phyloP scores from a whole-genome alignment of 352 stramenopile species.

The Phytopythium mirpurense region DNA sequence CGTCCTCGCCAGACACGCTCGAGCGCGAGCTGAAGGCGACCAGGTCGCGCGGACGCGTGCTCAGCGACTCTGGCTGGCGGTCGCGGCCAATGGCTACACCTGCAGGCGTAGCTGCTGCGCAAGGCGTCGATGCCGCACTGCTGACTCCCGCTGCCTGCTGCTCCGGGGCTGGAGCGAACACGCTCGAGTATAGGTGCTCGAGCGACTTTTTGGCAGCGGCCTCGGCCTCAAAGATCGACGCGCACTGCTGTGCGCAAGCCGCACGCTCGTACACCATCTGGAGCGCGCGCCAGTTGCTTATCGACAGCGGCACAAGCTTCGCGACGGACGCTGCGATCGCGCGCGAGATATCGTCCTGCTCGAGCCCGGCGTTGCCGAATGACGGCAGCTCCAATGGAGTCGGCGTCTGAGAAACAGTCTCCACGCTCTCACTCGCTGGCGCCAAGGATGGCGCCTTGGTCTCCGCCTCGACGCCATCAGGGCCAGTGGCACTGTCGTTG shows the following conservation, averaged over 20 bases:
- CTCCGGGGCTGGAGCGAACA: slow-evolving; percentile 29
- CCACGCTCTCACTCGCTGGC: background rate
- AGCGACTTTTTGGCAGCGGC: slow-evolving; percentile 29
- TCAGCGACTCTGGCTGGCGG: slow-evolving; percentile 23
- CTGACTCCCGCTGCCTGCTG: background rate
- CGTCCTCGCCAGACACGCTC: slow-evolving; percentile 27
- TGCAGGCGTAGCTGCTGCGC: background rate
- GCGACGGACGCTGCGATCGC: slow-evolving; percentile 42
- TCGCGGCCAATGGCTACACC: slow-evolving; percentile 8
- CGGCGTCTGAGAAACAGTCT: no score
- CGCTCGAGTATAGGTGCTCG: slow-evolving; percentile 50
- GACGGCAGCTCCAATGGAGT: slow-evolving; percentile 15
- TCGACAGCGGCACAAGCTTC: slow-evolving; percentile 54
- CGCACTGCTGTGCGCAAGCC: slow-evolving; percentile 43
- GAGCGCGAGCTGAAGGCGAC: slow-evolving; percentile 40
- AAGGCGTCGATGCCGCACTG: background rate
- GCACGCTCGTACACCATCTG: slow-evolving; percentile 59
- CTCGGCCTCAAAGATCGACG: slow-evolving; percentile 45
- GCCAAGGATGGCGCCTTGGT: background rate
- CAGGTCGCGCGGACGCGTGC: slow-evolving; percentile 40
- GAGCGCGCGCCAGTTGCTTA: slow-evolving; percentile 62
- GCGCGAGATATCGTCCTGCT: slow-evolving; percentile 75
- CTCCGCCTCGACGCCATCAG: background rate
- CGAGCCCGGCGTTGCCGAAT: slow-evolving; percentile 41
- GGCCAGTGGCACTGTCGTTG: background rate